Evolutionary conservation across 768 basidiomycete genomes (phyloP).

Genomic region (Agrocybe chaxingu): DNA sequence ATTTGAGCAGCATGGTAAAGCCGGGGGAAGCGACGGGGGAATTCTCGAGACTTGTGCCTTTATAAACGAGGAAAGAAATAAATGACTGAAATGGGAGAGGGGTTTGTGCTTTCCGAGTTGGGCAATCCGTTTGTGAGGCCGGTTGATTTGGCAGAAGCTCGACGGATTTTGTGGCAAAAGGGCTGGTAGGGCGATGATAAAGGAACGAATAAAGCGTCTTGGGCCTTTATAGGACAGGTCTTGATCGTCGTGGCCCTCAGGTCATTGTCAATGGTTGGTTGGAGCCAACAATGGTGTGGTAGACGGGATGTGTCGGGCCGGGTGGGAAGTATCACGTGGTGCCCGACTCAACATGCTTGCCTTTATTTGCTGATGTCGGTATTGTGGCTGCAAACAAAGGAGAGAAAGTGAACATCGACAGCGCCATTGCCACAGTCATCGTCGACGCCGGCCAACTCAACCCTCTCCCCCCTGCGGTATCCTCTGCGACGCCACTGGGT

Average conservation of each 20-base stretch:
- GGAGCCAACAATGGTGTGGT: background rate
- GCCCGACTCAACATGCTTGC: conserved; percentile 18
- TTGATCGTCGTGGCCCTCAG: background rate
- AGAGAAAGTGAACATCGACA: conserved; percentile 33
- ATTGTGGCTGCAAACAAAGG: conserved; percentile 34
- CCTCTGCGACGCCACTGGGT: background rate
- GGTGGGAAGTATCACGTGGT: conserved; percentile 11
- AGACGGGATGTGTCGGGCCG: background rate
- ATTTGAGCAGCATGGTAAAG: conserved; percentile 52
- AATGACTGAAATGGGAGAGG: conserved; percentile 30
- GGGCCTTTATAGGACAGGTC: too few species aligned
- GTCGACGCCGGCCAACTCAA: conserved; percentile 26
- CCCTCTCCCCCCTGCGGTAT: conserved; percentile 7
- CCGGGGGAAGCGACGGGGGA: background rate
- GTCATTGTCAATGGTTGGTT: background rate
- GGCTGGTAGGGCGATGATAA: background rate
- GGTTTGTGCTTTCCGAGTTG: conserved; percentile 44
- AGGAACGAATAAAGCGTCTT: background rate
- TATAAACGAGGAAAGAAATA: conserved; percentile 6
- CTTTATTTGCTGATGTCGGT: conserved; percentile 27
- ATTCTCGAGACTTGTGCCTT: background rate
- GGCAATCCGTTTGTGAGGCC: conserved; percentile 39
- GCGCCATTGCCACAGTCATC: conserved; percentile 21
- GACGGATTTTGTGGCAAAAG: background rate
- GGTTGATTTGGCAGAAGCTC: background rate